A percentile compares a stretch with the other conserved stretches of the same genome.
Conservation (phyloP, 2,329 filamentous ascomycete genomes). For the Endothia cerciana region DNA sequence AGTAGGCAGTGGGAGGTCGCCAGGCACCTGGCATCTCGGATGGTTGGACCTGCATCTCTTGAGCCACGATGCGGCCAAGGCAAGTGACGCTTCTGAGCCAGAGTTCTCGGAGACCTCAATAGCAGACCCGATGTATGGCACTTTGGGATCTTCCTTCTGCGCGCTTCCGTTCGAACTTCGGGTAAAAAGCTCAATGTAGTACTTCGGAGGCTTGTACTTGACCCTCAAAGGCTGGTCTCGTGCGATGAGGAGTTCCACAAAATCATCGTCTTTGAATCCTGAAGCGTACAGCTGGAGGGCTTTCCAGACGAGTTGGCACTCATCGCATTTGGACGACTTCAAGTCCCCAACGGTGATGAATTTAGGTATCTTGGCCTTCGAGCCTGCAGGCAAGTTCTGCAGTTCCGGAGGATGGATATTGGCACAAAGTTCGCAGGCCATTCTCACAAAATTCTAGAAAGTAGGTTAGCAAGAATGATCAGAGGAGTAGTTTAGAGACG, state of each 20-base stretch:
- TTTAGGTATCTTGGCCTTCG: constrained; percentile 8
- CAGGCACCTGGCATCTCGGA: constrained; percentile 12
- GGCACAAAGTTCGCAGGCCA: constrained; percentile 13
- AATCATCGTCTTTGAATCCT: constrained; percentile 1
- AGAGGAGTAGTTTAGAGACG: neutral
- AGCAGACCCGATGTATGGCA: constrained; percentile 5
- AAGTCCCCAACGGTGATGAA: constrained; percentile 4
- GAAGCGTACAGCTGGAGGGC: neutral
- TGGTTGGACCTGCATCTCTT: constrained; percentile 11
- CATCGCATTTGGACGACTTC: constrained; percentile 8
- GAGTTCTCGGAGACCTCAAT: constrained; percentile 9
- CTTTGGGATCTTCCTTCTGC: neutral
- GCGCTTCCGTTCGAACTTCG: neutral
- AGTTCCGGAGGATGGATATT: constrained; percentile 15
- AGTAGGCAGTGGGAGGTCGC: constrained; percentile 5
- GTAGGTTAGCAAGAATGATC: neutral
- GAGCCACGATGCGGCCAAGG: constrained; percentile 15
- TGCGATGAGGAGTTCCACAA: constrained; percentile 6
- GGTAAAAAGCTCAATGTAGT: constrained; percentile 6
- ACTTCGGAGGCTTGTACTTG: constrained; percentile 5
- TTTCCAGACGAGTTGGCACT: constrained; percentile 13
- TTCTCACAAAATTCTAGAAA: neutral
- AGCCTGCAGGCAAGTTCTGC: constrained; percentile 3
- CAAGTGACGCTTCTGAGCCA: neutral
- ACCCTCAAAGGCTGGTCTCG: neutral